Percentiles rank a stretch among this genome's conserved stretches.
Evolutionary conservation across 106 monocot species (phyloP).

Genomic region (Agapanthus africanus): DNA sequence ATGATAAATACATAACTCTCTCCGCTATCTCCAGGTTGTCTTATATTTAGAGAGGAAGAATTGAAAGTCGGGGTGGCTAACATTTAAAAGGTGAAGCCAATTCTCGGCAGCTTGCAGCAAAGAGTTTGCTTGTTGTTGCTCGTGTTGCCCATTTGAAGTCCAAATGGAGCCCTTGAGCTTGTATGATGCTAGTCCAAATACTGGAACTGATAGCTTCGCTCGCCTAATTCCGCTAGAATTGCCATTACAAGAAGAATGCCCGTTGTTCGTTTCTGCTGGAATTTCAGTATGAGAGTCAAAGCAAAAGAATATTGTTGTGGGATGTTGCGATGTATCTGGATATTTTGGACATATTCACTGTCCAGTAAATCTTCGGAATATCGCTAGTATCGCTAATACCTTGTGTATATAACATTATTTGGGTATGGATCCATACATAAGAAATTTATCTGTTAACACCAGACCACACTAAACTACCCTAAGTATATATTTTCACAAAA

Average conservation of each 20-base stretch:
- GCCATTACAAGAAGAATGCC: slow-evolving; percentile 5
- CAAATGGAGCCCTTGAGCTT: slow-evolving; percentile 67
- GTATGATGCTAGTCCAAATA: slow-evolving; percentile 76
- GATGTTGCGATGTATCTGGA: too few relatives aligned
- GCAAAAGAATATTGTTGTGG: too few relatives aligned
- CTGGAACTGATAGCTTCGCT: slow-evolving; percentile 37
- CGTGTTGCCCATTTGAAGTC: slow-evolving; percentile 36
- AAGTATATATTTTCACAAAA: too few relatives aligned
- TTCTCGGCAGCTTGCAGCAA: slow-evolving; percentile 34
- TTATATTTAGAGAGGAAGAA: slow-evolving; percentile 37
- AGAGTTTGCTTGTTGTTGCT: slow-evolving; percentile 35
- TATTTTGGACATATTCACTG: too few relatives aligned
- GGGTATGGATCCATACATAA: too few relatives aligned
- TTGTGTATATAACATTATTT: too few relatives aligned
- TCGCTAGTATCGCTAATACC: too few relatives aligned
- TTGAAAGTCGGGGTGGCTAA: slow-evolving; percentile 47
- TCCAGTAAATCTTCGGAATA: too few relatives aligned
- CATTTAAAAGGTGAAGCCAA: slow-evolving; percentile 31
- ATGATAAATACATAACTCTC: background rate
- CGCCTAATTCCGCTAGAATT: slow-evolving; percentile 13
- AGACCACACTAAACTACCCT: too few relatives aligned
- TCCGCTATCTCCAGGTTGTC: slow-evolving; percentile 14
- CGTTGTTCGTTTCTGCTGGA: slow-evolving; percentile 20
- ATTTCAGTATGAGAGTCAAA: too few relatives aligned
- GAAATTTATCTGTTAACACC: too few relatives aligned